phyloP scores from a whole-genome alignment of 2,329 filamentous ascomycete genomes.

The Dactylonectria estremocensis region DNA sequence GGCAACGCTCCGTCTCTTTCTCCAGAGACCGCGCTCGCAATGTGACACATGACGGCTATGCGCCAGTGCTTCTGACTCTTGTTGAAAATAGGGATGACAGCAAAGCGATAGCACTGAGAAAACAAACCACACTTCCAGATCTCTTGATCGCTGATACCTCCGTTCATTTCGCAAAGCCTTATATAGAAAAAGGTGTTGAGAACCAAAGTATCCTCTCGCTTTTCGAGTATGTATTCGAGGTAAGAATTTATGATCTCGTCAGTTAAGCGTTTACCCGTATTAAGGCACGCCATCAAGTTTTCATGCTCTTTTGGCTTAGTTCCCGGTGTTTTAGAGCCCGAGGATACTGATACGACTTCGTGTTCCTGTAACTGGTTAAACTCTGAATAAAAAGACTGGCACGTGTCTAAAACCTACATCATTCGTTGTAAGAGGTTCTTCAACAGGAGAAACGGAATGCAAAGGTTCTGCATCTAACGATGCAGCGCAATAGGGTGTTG shows the following conservation, averaged over 20 bases:
- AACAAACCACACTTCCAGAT: neutral
- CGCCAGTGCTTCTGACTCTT: neutral
- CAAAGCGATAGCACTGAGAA: neutral
- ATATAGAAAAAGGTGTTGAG: neutral
- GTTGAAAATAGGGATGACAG: neutral
- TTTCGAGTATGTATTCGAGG: neutral
- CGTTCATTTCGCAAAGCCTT: neutral
- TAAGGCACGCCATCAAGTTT: neutral
- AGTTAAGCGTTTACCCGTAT: neutral
- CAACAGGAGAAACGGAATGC: neutral
- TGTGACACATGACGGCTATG: slow-evolving; percentile 1
- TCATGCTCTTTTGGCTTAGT: neutral
- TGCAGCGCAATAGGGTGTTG: neutral
- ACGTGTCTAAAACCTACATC: neutral
- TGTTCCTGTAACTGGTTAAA: neutral
- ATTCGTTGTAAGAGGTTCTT: neutral
- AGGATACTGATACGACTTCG: neutral
- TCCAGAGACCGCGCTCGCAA: neutral
- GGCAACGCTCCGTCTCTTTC: neutral
- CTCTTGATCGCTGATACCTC: neutral
- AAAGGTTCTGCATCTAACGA: neutral
- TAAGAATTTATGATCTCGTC: neutral
- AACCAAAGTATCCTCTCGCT: neutral
- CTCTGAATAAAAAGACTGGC: neutral
- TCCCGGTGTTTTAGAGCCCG: neutral